Conservation (phyloP, 2,329 filamentous ascomycete species). For the Verticillium alfalfae region DNA sequence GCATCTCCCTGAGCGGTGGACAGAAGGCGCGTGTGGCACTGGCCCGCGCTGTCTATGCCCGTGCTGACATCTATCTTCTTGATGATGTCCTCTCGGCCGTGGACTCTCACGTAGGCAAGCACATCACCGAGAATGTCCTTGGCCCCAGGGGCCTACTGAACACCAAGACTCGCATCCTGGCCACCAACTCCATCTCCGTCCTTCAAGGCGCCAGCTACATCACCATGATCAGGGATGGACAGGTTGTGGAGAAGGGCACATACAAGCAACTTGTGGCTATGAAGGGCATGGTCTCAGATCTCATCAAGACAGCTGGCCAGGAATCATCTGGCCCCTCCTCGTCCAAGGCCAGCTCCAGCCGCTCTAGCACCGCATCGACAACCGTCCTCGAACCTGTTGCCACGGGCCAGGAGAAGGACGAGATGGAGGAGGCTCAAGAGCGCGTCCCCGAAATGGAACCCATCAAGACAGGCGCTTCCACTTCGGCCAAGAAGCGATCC, state of each 20-base stretch:
- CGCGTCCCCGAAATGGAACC: slow-evolving; percentile 69
- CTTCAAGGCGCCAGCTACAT: slow-evolving; percentile 87
- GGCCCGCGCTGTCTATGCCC: slow-evolving; percentile 89
- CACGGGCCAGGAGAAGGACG: slow-evolving; percentile 51
- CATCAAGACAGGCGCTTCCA: slow-evolving; percentile 52
- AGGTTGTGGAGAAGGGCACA: slow-evolving; percentile 80
- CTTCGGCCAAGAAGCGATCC: slow-evolving; percentile 48
- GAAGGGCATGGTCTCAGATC: slow-evolving; percentile 82
- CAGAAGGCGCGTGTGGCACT: slow-evolving; percentile 93
- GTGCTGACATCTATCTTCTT: slow-evolving; percentile 92
- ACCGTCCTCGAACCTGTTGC: slow-evolving; percentile 49
- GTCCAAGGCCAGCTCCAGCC: slow-evolving; percentile 40
- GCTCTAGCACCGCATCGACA: slow-evolving; percentile 48
- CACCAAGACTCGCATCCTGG: slow-evolving; percentile 85
- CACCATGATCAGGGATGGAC: slow-evolving; percentile 74
- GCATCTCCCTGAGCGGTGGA: slow-evolving; percentile 91
- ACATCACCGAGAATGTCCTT: slow-evolving; percentile 91
- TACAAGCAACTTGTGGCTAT: slow-evolving; percentile 88
- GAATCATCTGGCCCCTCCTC: slow-evolving; percentile 35
- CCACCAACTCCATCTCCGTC: slow-evolving; percentile 92
- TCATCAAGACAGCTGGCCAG: slow-evolving; percentile 72
- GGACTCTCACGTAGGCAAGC: slow-evolving; percentile 94
- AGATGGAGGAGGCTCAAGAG: slow-evolving; percentile 75
- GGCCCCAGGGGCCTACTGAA: slow-evolving; percentile 76
- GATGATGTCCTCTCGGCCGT: slow-evolving; percentile 95